phyloP scores from a whole-genome alignment of 2,329 filamentous ascomycete genomes.

The Neofusicoccum sp. region DNA sequence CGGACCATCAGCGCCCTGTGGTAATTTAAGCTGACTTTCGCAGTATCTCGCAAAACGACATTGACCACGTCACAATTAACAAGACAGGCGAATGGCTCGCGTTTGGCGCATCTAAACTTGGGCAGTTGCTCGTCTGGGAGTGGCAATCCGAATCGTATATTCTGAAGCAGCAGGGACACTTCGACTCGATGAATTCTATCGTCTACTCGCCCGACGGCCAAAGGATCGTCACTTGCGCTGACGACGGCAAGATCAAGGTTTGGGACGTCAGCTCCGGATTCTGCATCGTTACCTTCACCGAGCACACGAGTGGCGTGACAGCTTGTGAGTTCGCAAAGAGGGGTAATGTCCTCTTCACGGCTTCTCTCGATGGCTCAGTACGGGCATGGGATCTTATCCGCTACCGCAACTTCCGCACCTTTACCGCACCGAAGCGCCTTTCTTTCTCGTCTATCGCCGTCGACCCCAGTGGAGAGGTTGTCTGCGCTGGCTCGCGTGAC shows the following conservation, averaged over 20 bases:
- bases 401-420: constrained; percentile 96
- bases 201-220: constrained; percentile 93
- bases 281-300: constrained; percentile 96
- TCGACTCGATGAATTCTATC: constrained; percentile 91
- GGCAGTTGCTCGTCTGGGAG: constrained; percentile 97
- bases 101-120: constrained; percentile 91
- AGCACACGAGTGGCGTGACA: constrained; percentile 91
- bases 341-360: constrained; percentile 93
- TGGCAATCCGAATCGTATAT: constrained; percentile 99
- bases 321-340: constrained; percentile 93
- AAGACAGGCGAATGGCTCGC: constrained; percentile 94
- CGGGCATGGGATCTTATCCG: constrained; percentile 94
- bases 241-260: constrained; percentile 97
- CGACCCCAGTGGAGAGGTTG: constrained; percentile 94
- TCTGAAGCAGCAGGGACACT: constrained; percentile 95
- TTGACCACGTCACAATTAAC: constrained; percentile 93
- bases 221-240: constrained; percentile 86
- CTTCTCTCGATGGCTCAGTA: constrained; percentile 90
- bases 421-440: constrained; percentile 85
- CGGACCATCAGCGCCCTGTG: background rate
- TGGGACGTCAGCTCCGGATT: constrained; percentile 98
- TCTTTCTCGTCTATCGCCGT: constrained; percentile 94
- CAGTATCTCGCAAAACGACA: constrained; percentile 95
- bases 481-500: constrained; percentile 91
- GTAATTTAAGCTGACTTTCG: constrained; percentile 30